phyloP scores from a whole-genome alignment of 768 basidiomycete genomes.

The Xerocomus potaroensis region DNA sequence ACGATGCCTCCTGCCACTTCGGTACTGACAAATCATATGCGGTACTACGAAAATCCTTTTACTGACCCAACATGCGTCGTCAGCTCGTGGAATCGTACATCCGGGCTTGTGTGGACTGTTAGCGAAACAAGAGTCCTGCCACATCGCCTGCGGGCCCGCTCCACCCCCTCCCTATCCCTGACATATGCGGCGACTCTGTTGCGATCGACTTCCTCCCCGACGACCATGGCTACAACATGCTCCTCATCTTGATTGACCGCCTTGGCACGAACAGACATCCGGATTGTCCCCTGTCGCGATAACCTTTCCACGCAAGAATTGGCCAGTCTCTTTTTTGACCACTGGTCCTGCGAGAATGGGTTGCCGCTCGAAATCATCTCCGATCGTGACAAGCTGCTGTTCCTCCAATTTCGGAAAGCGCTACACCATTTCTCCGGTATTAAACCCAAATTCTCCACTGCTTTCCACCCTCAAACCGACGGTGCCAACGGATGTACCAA shows the following conservation, averaged over 20 bases:
- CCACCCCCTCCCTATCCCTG: constrained; percentile 8
- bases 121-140: constrained; percentile 30
- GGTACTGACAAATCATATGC: constrained; percentile 32
- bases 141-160: constrained; percentile 23
- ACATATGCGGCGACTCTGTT: constrained; percentile 14
- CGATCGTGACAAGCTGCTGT: neutral
- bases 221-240: constrained; percentile 27
- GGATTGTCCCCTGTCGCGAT: constrained; percentile 4
- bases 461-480: neutral
- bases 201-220: constrained; percentile 33
- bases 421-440: neutral
- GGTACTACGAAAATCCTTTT: constrained; percentile 21
- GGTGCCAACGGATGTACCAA: neutral
- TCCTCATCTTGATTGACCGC: constrained; percentile 23
- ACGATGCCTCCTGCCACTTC: constrained; percentile 33
- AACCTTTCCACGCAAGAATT: neutral
- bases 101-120: constrained; percentile 26
- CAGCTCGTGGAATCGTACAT: constrained; percentile 5
- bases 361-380: neutral
- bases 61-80: constrained; percentile 9
- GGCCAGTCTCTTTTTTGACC: neutral
- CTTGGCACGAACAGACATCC: neutral
- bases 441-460: neutral
- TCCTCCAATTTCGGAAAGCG: neutral
- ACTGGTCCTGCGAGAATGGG: neutral